Evolutionary conservation across 2,329 filamentous ascomycete species (phyloP), one percentile per base, ranked within the genome.

Genomic region (Nigrospora osmanthi): DNA sequence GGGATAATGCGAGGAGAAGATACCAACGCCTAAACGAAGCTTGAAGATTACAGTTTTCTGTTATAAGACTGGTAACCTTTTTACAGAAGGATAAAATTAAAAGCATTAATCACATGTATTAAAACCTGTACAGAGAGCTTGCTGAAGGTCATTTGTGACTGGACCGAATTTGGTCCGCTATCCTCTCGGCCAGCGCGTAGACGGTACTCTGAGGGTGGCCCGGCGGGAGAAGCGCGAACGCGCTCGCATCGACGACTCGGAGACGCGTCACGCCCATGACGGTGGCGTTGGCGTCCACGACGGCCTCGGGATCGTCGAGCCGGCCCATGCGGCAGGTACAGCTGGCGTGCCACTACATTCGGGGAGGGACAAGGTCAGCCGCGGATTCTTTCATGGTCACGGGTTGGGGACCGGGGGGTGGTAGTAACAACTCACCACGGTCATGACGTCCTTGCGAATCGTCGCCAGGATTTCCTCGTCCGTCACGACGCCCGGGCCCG

Each of bases 251-350:
- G 11, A 51, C 47, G 6, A 51, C 47, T 3, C 48, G 30, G 5
- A 52, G 44, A 3, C 46, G 42, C 16, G 34, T 15, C 6, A 55
- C 53, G 13, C 51, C 51, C 32, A 38, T 40, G 9, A 55, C 53
- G 14, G 40, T 42, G 17, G 42, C 45, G 12, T 43, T 11, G 11
- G 43, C 17, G 30, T 55, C 53, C n/a, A 55, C 42, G 4, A 55
- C 53, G 12, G 53, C 53, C 17, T 36, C 47, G 0, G 33, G 28
- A 16, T 55, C 50, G 7, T 40, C 44, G 4, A 6, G 12, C 15
- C 15, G 30, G 1, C 53, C 53, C 53, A 55, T 55, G 9, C 35
- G 23, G 19, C 51, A 53, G 2, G 52, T 54, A 35, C 45, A 48
- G 7, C 47, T 31, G 3, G 43, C 51, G 30, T 54, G 52, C 38